Base-by-base conservation (phyloP, 495 filamentous ascomycete species). In the Penicillium cosmopolitanum region DNA sequence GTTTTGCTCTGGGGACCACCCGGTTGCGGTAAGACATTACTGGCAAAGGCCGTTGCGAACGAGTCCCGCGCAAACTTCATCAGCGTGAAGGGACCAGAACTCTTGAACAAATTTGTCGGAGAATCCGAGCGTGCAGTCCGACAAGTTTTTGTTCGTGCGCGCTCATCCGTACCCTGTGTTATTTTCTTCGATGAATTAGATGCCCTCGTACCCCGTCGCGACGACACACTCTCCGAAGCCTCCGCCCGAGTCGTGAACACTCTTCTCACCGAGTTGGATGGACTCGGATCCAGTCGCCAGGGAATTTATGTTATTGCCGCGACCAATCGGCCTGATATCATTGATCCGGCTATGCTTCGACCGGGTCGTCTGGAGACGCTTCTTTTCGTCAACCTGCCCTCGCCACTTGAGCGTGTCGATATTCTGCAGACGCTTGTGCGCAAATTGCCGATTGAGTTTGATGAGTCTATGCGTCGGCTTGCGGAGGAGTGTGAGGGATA, bases 111-210 rank as follows among this genome's bases (percentile, higher is more conserved):
- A 74, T 98, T 91, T 64, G 93, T 98, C 28, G 95, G 95, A 63
- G 95, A 98, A 71, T 93, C 89, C 18, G 95, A 98, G 72, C 87
- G 93, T 16, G 91, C 95, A 0, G 90, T 98, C 4, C 87, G 95
- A 15, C 91, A 96, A 69, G 90, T 97, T 3, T 98, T 98, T 70
- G 85, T 88, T 48, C 88, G 95, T 13, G 95, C 95, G 10, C 85
- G 93, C 25, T 90, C 89, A 1, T 91, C 87, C 8, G 83, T 95
- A 1, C 95, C 95, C 19, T 97, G 94, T 68, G 90, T 98, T 50
- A 87, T 98, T 58, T 98, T 98, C 83, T 98, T 98, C 71, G 95
- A 98, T 73, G 95, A 98, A 72, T 80, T 98, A 34, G 95, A 98
- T 66, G 93, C 95, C 4, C 80, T 98, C 5, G 92, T 94, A 0